Conservation (phyloP, 129 eudicot genomes). For the Tagetes patula region DNA sequence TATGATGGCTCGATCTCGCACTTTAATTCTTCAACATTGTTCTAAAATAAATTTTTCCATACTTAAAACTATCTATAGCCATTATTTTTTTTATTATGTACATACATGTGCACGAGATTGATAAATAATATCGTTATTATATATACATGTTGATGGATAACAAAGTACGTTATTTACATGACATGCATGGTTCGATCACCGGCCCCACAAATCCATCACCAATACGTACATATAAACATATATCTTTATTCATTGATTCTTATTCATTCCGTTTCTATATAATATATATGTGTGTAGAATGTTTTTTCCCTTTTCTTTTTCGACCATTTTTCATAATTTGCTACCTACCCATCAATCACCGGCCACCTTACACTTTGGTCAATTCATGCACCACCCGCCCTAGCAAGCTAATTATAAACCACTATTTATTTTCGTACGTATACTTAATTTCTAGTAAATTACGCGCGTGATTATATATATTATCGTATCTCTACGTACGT, state of each 20-base stretch:
- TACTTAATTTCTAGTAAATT: not conserved
- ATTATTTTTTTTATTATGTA: no score
- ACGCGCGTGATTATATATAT: not conserved
- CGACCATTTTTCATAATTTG: not conserved
- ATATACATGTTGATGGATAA: not conserved
- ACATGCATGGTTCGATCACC: conserved; percentile 25
- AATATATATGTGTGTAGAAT: conserved; percentile 37
- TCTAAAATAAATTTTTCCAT: no score
- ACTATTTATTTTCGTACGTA: conserved; percentile 15
- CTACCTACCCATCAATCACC: conserved; percentile 26
- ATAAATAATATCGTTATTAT: not conserved
- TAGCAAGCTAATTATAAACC: not conserved
- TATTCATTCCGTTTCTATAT: conserved; percentile 42
- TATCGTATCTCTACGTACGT: conserved; percentile 4
- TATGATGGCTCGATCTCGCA: no score
- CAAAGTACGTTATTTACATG: not conserved
- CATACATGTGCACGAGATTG: not conserved
- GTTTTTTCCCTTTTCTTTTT: conserved; percentile 26
- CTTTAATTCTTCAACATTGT: no score
- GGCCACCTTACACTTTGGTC: conserved; percentile 21
- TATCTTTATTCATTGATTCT: conserved; percentile 36
- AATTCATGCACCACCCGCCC: conserved; percentile 24
- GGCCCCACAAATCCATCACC: conserved; percentile 42
- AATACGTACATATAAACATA: conserved; percentile 35
- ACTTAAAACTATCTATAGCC: no score